Conservation (phyloP, 345 rosid genomes). For the Eucalyptus marginata region DNA sequence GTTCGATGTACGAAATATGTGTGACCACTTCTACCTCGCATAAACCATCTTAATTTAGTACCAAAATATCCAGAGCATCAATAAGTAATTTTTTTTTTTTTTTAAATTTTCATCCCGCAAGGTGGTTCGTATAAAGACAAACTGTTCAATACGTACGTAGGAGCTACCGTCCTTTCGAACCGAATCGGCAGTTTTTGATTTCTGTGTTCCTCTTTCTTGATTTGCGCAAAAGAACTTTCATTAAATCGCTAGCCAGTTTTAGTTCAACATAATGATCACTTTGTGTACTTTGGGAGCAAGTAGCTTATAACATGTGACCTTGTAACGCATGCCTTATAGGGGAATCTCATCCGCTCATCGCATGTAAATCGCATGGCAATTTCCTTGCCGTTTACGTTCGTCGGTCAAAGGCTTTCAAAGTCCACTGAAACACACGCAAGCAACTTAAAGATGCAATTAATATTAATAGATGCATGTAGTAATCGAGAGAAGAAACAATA, state of each 20-base stretch:
- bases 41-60: neutral
- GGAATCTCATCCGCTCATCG: neutral
- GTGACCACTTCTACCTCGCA: neutral
- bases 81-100: neutral
- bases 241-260: neutral
- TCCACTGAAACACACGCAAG: neutral
- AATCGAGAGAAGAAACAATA: neutral
- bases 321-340: neutral
- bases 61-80: neutral
- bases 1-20: neutral
- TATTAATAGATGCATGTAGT: neutral
- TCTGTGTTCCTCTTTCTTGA: neutral
- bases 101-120: neutral
- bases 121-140: neutral
- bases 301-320: neutral
- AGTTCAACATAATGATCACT: neutral
- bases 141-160: neutral
- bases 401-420: neutral
- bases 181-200: neutral
- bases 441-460: neutral
- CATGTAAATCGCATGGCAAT: neutral
- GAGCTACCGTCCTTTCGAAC: neutral
- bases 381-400: neutral
- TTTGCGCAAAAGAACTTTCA: neutral
- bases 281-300: neutral